Evolutionary conservation across 2,329 filamentous ascomycete species (phyloP), one percentile per base, ranked within the genome.

Genomic region (Penicillium sp.): DNA sequence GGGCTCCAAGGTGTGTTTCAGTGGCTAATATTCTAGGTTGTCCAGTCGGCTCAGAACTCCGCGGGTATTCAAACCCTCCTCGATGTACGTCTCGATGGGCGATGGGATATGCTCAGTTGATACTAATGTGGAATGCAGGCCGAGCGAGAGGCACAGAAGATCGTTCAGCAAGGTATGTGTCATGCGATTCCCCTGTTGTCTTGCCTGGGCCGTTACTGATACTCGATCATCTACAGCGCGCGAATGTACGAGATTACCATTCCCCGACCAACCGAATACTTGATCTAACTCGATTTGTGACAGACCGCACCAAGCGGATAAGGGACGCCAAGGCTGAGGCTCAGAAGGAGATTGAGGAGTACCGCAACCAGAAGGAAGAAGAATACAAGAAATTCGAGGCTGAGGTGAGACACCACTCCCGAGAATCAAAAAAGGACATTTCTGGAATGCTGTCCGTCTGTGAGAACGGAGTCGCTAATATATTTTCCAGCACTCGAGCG

Each of bases 71-170:
- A 97, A 79, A 97, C 92, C 71, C 86, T 99, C 70, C 90, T 99
- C 78, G 94, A 97, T 78, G 94, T 99, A 88, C 68, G 88, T 71
- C 54, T 53, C 44, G 18, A 24, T n/a, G 16, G 35, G 18, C 8
- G 14, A 22, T 4, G 39, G 33, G 48, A 36, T 38, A 9, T 13
- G 55, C 54, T 45, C 61, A 35, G 61, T 40, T 8, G 35, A 30
- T 48, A 46, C 45, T 48, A 11, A 53, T 46, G 14, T 7, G 63
- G 28, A 11, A 5, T 36, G 4, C 20, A 97, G 92, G 92, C 94
- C 66, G 94, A 99, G 83, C 88, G 91, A 76, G 92, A 97, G 76
- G 94, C 94, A 56, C 92, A 96, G 78, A 96, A 96, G 83, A 99
- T 99, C 73, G 92, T 99, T 52, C 92, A 97, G 76, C 91, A 94